Evolutionary conservation across 2,329 filamentous ascomycete species (phyloP).

Genomic region (Elsinoe australis): DNA sequence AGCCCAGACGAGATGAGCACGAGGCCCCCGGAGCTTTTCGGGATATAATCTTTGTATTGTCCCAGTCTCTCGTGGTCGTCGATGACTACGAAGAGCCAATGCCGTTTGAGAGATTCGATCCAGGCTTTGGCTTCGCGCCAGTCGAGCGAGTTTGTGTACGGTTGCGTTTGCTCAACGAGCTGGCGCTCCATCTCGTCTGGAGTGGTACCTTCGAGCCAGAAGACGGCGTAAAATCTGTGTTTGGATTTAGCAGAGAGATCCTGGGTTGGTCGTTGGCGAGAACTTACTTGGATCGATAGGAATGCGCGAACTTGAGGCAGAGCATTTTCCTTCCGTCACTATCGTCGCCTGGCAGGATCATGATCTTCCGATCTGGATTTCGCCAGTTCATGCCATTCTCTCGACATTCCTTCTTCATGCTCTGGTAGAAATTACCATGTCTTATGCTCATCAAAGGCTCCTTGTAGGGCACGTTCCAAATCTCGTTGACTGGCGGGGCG

Average conservation of each 20-base stretch:
- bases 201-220: not conserved
- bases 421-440: not conserved
- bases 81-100: slow-evolving; percentile 3
- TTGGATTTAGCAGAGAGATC: too few relatives aligned
- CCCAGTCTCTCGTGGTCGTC: not conserved
- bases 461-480: not conserved
- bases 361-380: not conserved
- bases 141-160: not conserved
- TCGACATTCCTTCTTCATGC: not conserved
- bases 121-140: slow-evolving; percentile 4
- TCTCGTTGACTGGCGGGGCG: not conserved
- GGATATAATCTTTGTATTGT: not conserved
- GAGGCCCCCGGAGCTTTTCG: not conserved
- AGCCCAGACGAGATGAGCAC: not conserved
- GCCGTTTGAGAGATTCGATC: not conserved
- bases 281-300: not conserved
- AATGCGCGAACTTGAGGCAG: not conserved
- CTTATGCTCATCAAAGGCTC: not conserved
- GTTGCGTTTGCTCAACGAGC: not conserved
- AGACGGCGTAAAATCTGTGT: slow-evolving; percentile 1
- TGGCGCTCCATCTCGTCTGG: not conserved
- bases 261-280: too few relatives aligned
- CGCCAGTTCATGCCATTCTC: slow-evolving; percentile 2
- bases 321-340: not conserved
- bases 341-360: not conserved